Evolutionary conservation across 805 yeast species (phyloP).

Genomic region (Nematodospora valgi): DNA sequence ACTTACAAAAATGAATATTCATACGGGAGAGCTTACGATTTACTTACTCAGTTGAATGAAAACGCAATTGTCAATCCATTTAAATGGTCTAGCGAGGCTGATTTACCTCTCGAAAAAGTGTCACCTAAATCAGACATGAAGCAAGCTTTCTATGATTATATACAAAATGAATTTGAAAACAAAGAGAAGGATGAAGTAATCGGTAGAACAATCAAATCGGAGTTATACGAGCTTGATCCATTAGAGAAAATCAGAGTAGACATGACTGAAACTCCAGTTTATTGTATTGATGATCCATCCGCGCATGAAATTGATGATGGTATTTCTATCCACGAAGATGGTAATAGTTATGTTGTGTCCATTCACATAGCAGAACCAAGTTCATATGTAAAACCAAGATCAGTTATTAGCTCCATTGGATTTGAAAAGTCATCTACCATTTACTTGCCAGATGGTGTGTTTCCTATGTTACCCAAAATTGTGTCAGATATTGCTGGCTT

Average conservation of each 20-base stretch:
- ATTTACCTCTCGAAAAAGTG: slow-evolving; percentile 41
- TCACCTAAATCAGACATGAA: slow-evolving; percentile 43
- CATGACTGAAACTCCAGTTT: slow-evolving; percentile 51
- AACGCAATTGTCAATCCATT: slow-evolving; percentile 46
- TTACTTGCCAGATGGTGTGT: slow-evolving; percentile 65
- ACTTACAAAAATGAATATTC: slow-evolving; percentile 40
- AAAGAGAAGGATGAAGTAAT: slow-evolving; percentile 2
- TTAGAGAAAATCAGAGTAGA: slow-evolving; percentile 30
- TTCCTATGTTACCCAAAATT: slow-evolving; percentile 67
- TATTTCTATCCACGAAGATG: slow-evolving; percentile 50
- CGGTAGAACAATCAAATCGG: slow-evolving; percentile 6
- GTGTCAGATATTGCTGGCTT: slow-evolving; percentile 52
- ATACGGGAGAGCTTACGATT: slow-evolving; percentile 50
- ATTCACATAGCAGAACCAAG: slow-evolving; percentile 89
- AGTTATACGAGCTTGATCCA: slow-evolving; percentile 30
- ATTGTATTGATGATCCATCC: slow-evolving; percentile 74
- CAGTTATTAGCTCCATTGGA: slow-evolving; percentile 52
- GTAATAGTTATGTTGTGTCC: slow-evolving; percentile 41
- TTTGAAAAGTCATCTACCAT: slow-evolving; percentile 59
- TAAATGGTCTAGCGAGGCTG: slow-evolving; percentile 45
- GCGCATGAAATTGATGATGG: slow-evolving; percentile 97
- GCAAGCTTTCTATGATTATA: slow-evolving; percentile 36
- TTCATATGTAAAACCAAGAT: slow-evolving; percentile 49
- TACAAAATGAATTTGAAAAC: slow-evolving; percentile 14
- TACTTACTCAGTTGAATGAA: slow-evolving; percentile 31